Evolutionary conservation across 106 monocot genomes (phyloP).

Genomic region (Acanthochlamys bracteata): DNA sequence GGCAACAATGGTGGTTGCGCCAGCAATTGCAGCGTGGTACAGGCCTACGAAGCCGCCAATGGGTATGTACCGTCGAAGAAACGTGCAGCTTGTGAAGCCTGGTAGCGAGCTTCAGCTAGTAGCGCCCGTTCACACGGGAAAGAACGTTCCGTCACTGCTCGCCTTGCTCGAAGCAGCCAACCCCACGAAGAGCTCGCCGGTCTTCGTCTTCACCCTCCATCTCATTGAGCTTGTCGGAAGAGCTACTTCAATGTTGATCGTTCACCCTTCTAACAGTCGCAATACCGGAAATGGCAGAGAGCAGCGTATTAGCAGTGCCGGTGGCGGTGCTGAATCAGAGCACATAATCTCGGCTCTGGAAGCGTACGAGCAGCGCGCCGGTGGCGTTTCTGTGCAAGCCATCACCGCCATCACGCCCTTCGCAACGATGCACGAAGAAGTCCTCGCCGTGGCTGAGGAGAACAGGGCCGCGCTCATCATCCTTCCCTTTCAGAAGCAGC

Average conservation of each 20-base stretch:
- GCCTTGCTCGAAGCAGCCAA: slow-evolving; percentile 35
- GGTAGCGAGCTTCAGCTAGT: slow-evolving; percentile 42
- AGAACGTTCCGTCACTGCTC: slow-evolving; percentile 40
- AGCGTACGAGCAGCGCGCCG: slow-evolving; percentile 39
- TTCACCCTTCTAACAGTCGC: slow-evolving; percentile 16
- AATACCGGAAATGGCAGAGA: neutral
- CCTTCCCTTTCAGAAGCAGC: slow-evolving; percentile 81
- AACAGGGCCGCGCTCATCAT: slow-evolving; percentile 42
- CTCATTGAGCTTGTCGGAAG: slow-evolving; percentile 55
- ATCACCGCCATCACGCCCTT: slow-evolving; percentile 64
- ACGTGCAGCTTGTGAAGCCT: slow-evolving; percentile 18
- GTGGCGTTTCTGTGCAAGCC: slow-evolving; percentile 37
- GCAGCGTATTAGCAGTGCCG: neutral
- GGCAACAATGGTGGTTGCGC: slow-evolving; percentile 27
- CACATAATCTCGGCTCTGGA: slow-evolving; percentile 35
- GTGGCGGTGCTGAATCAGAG: slow-evolving; percentile 16
- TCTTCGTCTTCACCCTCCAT: slow-evolving; percentile 47
- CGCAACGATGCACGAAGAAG: slow-evolving; percentile 74
- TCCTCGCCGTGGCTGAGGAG: slow-evolving; percentile 37
- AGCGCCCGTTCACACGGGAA: slow-evolving; percentile 38
- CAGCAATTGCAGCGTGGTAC: slow-evolving; percentile 17
- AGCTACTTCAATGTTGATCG: slow-evolving; percentile 39
- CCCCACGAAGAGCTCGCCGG: slow-evolving; percentile 45
- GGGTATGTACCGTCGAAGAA: slow-evolving; percentile 23
- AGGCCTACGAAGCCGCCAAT: neutral